Percentiles rank a stretch among this genome's conserved stretches.
Conservation (phyloP, 176 grass and related monocot genomes). For the Ananas comosus region DNA sequence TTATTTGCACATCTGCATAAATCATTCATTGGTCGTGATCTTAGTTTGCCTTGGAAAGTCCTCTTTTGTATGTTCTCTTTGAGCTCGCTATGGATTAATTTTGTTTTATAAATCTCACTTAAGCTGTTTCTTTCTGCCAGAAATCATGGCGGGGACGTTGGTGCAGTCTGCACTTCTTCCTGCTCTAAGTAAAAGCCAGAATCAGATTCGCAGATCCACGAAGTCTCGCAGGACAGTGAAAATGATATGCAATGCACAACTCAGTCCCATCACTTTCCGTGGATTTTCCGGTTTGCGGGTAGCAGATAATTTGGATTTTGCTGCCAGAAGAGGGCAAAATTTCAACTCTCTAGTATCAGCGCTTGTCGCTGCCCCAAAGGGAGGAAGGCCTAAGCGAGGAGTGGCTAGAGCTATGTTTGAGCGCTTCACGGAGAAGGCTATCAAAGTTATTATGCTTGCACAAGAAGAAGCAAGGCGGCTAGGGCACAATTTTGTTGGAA, state of each 20-base stretch:
- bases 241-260: constrained; percentile 38
- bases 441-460: constrained; percentile 95
- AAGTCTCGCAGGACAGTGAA: constrained; percentile 29
- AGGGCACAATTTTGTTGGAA: constrained; percentile 94
- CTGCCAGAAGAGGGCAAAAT: constrained; percentile 32
- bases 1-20: no score
- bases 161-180: constrained; percentile 63
- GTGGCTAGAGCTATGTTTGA: constrained; percentile 78
- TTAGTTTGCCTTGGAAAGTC: neutral
- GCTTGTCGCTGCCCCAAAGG: constrained; percentile 35
- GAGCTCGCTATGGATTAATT: neutral
- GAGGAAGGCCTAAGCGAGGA: constrained; percentile 29
- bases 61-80: neutral
- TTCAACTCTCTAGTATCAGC: constrained; percentile 40
- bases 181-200: constrained; percentile 23
- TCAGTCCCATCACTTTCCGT: constrained; percentile 34
- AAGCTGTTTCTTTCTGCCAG: neutral
- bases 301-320: constrained; percentile 40
- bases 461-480: constrained; percentile 88
- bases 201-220: constrained; percentile 19
- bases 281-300: constrained; percentile 48
- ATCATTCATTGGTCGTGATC: neutral
- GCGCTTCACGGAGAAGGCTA: constrained; percentile 86
- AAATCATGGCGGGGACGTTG: constrained; percentile 64
- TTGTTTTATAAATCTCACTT: neutral